These are phyloP conservation scores for Daldinia sp. DNA, from an alignment of 2,329 filamentous ascomycete genomes.

Conservation along the genomic window DNA sequence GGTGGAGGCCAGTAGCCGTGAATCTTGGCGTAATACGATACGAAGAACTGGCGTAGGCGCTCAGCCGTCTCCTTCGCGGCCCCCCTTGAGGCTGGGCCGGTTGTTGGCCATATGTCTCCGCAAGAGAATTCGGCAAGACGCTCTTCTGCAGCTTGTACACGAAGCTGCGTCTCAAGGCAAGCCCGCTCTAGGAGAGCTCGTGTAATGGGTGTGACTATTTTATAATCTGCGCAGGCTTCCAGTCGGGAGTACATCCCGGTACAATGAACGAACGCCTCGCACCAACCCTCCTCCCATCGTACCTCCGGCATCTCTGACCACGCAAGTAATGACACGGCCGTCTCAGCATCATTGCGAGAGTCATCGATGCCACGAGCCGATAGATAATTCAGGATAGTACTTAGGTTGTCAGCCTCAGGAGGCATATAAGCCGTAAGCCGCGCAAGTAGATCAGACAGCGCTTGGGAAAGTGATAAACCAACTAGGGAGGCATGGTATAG, in stretches of 20 bases:
- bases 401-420: constrained; percentile 63
- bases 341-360: constrained; percentile 66
- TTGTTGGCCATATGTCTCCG: constrained; percentile 65
- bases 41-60: constrained; percentile 67
- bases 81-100: constrained; percentile 43
- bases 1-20: constrained; percentile 71
- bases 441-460: constrained; percentile 67
- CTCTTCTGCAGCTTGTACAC: constrained; percentile 69
- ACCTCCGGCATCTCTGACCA: constrained; percentile 71
- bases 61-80: constrained; percentile 64
- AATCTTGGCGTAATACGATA: constrained; percentile 62
- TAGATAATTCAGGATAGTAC: constrained; percentile 69
- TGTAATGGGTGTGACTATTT: constrained; percentile 66
- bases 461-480: constrained; percentile 69
- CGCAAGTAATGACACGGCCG: constrained; percentile 67
- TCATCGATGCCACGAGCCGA: constrained; percentile 68
- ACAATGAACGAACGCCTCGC: constrained; percentile 72
- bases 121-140: constrained; percentile 68
- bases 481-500: constrained; percentile 71
- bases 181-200: constrained; percentile 69
- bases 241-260: constrained; percentile 68
- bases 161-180: constrained; percentile 67
- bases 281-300: constrained; percentile 72
- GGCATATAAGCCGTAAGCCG: constrained; percentile 68
- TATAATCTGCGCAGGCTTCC: constrained; percentile 64